Conservation (phyloP, 768 basidiomycete species). For the Coprinellus micaceus region DNA sequence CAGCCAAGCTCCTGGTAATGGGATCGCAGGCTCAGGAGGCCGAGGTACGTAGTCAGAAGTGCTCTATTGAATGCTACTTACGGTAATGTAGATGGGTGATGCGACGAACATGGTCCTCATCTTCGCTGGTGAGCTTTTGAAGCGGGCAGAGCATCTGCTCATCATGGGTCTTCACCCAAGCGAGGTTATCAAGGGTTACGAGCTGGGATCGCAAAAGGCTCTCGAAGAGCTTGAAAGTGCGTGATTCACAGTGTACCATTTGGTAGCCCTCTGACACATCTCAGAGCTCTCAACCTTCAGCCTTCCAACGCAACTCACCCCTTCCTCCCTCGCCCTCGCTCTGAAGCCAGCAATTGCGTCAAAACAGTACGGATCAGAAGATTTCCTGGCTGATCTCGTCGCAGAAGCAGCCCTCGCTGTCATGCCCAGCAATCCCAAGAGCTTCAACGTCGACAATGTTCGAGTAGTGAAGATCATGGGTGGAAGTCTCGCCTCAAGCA, state of each 20-base stretch:
- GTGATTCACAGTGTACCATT: constrained; percentile 28
- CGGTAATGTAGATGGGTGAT: constrained; percentile 79
- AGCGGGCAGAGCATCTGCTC: constrained; percentile 87
- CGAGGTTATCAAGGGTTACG: constrained; percentile 93
- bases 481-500: constrained; percentile 77
- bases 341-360: constrained; percentile 92
- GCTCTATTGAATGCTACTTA: background rate
- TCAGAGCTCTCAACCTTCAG: constrained; percentile 67
- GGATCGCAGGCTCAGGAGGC: constrained; percentile 94
- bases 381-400: constrained; percentile 74
- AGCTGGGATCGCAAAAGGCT: constrained; percentile 82
- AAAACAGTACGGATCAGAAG: constrained; percentile 95
- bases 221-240: constrained; percentile 86
- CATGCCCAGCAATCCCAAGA: constrained; percentile 83
- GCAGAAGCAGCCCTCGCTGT: constrained; percentile 90
- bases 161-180: constrained; percentile 97
- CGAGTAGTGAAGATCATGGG: constrained; percentile 99
- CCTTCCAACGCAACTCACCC: constrained; percentile 70
- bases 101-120: constrained; percentile 95
- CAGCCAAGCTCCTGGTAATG: constrained; percentile 99
- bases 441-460: constrained; percentile 98
- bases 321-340: constrained; percentile 64
- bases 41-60: constrained; percentile 56
- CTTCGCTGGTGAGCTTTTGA: constrained; percentile 90
- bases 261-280: constrained; percentile 4